Conservation (phyloP, 306 rosid genomes). For the Cucurbita maxima region DNA sequence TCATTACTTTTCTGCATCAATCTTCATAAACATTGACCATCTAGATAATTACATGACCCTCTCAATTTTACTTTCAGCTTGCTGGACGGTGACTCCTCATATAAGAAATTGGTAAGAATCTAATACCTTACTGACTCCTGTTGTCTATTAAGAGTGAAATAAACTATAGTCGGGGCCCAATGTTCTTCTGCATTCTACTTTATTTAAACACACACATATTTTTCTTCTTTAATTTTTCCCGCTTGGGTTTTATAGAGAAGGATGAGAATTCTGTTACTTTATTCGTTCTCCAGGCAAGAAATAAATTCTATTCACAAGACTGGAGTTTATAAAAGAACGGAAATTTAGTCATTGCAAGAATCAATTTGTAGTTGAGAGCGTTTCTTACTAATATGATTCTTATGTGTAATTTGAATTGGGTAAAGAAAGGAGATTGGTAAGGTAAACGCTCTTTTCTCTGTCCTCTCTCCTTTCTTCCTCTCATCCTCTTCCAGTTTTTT, state of each 20-base stretch:
- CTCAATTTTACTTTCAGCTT: slow-evolving; percentile 20
- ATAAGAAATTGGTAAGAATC: slow-evolving; percentile 20
- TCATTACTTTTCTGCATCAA: not conserved
- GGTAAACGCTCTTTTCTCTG: no score
- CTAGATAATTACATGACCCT: not conserved
- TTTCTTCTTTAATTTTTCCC: not conserved
- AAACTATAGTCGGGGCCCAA: not conserved
- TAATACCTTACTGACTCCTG: not conserved
- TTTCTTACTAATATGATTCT: not conserved
- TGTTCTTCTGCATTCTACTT: not conserved
- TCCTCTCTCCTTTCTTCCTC: no score
- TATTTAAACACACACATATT: not conserved
- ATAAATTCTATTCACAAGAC: not conserved
- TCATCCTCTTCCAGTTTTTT: no score
- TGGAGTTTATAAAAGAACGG: not conserved
- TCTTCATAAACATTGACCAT: not conserved
- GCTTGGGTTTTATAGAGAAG: not conserved
- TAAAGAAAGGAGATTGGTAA: no score
- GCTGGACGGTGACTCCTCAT: slow-evolving; percentile 26
- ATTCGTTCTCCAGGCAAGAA: not conserved
- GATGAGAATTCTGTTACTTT: not conserved
- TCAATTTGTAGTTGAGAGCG: not conserved
- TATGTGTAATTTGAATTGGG: not conserved
- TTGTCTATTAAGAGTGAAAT: not conserved
- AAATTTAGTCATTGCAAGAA: not conserved